These are phyloP conservation scores for Dactylellina cionopaga DNA, from an alignment of 2,329 filamentous ascomycete genomes.

Conservation along the genomic window DNA sequence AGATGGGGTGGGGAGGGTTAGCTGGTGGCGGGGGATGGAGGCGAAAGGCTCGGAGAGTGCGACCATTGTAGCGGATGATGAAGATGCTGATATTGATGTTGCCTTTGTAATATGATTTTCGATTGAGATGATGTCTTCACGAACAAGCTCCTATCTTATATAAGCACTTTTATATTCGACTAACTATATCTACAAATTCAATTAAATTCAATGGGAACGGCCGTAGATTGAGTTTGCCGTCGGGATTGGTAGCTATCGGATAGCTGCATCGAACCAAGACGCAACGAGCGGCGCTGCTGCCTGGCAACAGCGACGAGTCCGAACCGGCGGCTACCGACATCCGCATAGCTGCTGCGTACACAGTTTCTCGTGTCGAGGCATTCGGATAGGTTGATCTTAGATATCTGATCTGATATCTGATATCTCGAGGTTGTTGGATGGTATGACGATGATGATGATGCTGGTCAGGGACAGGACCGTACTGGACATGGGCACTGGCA, in stretches of 20 bases:
- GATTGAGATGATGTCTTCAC: neutral
- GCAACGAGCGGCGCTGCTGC: constrained; percentile 15
- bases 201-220: neutral
- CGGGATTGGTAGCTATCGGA: constrained; percentile 14
- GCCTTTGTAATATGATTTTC: too few species aligned
- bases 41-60: constrained; percentile 71
- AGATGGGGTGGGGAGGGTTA: constrained; percentile 74
- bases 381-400: neutral
- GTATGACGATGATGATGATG: neutral
- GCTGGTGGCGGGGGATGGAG: constrained; percentile 68
- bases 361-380: neutral
- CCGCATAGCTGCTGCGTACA: too few species aligned
- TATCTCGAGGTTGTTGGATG: too few species aligned
- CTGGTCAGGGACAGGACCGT: neutral
- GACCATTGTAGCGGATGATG: constrained; percentile 56
- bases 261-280: neutral
- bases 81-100: neutral
- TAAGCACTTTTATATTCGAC: neutral
- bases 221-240: constrained; percentile 18
- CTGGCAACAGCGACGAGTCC: constrained; percentile 2
- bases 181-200: neutral
- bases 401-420: neutral
- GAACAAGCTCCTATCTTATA: neutral
- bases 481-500: too few species aligned
- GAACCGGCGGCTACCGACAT: constrained; percentile 4